Conservation (phyloP, 2,329 filamentous ascomycete genomes). For the Dissoconium aciculare region DNA sequence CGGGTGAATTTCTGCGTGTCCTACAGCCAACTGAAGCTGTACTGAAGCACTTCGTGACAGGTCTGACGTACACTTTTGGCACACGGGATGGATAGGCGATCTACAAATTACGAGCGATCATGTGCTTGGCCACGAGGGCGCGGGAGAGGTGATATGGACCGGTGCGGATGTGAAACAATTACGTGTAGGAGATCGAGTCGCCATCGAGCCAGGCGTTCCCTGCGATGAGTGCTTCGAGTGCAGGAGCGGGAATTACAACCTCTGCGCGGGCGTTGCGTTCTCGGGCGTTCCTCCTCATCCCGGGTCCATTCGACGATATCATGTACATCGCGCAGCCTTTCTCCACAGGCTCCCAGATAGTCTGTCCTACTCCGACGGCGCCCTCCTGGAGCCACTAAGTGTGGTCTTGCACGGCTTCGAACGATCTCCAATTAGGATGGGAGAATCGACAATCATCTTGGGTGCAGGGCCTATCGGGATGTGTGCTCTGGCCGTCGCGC, state of each 20-base stretch:
- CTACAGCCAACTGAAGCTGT: no score
- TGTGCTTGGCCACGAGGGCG: constrained; percentile 55
- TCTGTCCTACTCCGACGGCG: constrained; percentile 69
- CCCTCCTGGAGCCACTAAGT: constrained; percentile 55
- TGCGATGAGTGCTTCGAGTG: constrained; percentile 49
- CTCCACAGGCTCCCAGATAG: constrained; percentile 73
- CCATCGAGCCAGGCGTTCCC: constrained; percentile 51
- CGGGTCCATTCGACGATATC: constrained; percentile 78
- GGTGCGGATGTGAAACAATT: constrained; percentile 43
- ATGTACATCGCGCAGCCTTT: constrained; percentile 66
- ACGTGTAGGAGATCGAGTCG: constrained; percentile 48
- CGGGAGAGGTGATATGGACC: constrained; percentile 46
- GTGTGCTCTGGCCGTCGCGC: constrained; percentile 41
- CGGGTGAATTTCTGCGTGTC: no score
- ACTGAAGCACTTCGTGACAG: constrained; percentile 4
- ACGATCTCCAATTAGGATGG: constrained; percentile 20
- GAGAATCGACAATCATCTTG: constrained; percentile 36
- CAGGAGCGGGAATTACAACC: constrained; percentile 71
- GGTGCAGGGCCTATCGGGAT: constrained; percentile 52
- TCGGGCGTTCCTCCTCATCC: constrained; percentile 80
- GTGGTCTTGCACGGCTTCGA: constrained; percentile 35
- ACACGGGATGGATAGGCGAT: constrained; percentile 43
- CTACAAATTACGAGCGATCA: constrained; percentile 48
- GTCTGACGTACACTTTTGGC: constrained; percentile 20
- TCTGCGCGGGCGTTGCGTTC: constrained; percentile 75